Conservation (phyloP, 2,329 filamentous ascomycete genomes). For the Hysterium pulicare region DNA sequence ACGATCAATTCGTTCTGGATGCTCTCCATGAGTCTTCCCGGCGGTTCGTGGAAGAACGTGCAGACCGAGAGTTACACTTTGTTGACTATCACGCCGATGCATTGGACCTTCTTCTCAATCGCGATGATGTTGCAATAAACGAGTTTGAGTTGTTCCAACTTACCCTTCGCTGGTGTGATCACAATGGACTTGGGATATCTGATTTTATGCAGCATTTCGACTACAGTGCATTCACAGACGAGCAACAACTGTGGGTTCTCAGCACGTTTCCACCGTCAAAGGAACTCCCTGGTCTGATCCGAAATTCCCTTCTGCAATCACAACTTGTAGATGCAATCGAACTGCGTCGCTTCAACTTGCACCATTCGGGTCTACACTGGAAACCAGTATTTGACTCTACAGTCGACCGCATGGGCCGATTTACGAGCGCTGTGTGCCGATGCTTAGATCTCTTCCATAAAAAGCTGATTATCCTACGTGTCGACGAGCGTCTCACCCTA, state of each 20-base stretch:
- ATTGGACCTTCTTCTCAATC: constrained; percentile 31
- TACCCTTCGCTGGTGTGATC: constrained; percentile 33
- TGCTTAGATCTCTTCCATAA: constrained; percentile 38
- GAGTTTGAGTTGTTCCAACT: constrained; percentile 40
- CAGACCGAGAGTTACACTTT: constrained; percentile 4
- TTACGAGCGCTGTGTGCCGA: constrained; percentile 29
- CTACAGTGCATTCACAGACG: constrained; percentile 19
- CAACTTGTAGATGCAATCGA: constrained; percentile 28
- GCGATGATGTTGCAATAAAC: constrained; percentile 35
- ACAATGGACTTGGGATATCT: constrained; percentile 21
- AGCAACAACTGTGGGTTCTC: constrained; percentile 39
- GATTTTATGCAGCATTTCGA: constrained; percentile 16
- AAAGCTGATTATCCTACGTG: constrained; percentile 38
- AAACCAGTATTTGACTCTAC: constrained; percentile 36
- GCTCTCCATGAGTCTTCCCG: constrained; percentile 31
- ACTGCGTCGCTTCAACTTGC: constrained; percentile 30
- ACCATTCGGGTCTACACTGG: constrained; percentile 37
- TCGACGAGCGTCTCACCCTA: constrained; percentile 38
- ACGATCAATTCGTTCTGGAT: constrained; percentile 37
- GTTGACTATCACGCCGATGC: constrained; percentile 21
- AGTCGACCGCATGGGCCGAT: constrained; percentile 35
- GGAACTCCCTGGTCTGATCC: constrained; percentile 25
- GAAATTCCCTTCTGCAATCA: constrained; percentile 39
- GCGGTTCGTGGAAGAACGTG: constrained; percentile 10
- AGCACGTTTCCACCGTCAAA: constrained; percentile 27